Conservation (phyloP, 2,329 filamentous ascomycete genomes). For the Blastomyces gilchristii region DNA sequence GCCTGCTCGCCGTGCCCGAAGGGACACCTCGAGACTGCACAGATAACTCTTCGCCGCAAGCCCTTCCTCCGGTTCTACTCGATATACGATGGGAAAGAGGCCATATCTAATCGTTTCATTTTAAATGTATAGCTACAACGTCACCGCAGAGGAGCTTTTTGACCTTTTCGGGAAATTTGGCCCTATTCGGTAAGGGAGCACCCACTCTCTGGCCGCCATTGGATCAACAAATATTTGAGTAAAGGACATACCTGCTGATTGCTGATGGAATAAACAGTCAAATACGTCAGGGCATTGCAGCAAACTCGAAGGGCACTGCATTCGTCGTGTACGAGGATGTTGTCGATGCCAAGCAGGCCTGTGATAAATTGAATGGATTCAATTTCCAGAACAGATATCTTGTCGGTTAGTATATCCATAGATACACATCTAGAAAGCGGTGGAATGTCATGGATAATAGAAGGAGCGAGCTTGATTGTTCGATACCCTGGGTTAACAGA, state of each 20-base stretch:
- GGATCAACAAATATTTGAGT: constrained; percentile 3
- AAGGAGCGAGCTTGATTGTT: constrained; percentile 2
- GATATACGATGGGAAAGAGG: not conserved
- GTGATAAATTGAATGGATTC: constrained; percentile 99
- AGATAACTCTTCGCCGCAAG: not conserved
- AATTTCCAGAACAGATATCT: constrained; percentile 99
- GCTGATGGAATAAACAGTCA: constrained; percentile 56
- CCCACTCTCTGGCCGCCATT: constrained; percentile 9
- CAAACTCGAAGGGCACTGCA: constrained; percentile 94
- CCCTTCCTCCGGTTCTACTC: not conserved
- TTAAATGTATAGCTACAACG: constrained; percentile 68
- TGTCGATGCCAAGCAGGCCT: constrained; percentile 95
- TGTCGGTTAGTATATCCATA: constrained; percentile 58
- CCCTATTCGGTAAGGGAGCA: constrained; percentile 66
- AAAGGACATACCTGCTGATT: constrained; percentile 3
- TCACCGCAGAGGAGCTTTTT: constrained; percentile 94
- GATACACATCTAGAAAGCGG: not conserved
- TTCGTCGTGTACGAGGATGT: constrained; percentile 99
- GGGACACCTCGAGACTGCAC: not conserved
- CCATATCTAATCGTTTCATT: not conserved
- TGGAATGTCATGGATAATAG: not conserved
- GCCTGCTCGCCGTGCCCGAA: not conserved
- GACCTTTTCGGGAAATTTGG: constrained; percentile 98
- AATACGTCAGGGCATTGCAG: constrained; percentile 95
- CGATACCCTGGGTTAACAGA: not conserved